phyloP scores from a whole-genome alignment of 805 yeast species.

The Lipomyces yamadae region DNA sequence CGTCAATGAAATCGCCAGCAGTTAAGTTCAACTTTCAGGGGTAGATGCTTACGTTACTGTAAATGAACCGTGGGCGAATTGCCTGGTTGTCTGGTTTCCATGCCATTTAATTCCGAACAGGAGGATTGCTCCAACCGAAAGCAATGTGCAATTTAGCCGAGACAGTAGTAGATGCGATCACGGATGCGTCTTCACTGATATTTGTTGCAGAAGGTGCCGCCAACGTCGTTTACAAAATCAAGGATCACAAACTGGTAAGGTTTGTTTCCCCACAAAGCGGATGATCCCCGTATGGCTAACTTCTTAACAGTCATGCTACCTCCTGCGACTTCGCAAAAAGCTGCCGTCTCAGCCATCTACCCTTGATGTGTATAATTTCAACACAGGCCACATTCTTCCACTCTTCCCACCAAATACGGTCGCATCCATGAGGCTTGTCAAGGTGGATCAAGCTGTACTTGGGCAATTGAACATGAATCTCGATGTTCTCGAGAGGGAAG shows the following conservation, averaged over 20 bases:
- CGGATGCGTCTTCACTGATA: slow-evolving; percentile 8
- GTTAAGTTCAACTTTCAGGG: too few relatives aligned
- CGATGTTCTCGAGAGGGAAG: slow-evolving; percentile 12
- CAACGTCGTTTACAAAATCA: slow-evolving; percentile 24
- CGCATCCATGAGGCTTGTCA: slow-evolving; percentile 20
- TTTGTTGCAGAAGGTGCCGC: slow-evolving; percentile 37
- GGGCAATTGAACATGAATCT: slow-evolving; percentile 20
- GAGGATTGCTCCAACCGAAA: too few relatives aligned
- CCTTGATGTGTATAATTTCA: slow-evolving; percentile 19
- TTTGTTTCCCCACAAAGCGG: neutral
- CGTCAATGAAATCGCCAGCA: too few relatives aligned
- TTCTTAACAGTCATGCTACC: slow-evolving; percentile 14
- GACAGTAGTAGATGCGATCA: neutral
- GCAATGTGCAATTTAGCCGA: neutral
- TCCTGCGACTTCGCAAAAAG: slow-evolving; percentile 29
- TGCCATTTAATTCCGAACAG: too few relatives aligned
- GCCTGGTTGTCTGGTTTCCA: too few relatives aligned
- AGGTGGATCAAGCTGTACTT: slow-evolving; percentile 13
- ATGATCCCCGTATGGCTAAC: neutral
- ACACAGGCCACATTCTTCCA: slow-evolving; percentile 18
- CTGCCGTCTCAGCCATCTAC: slow-evolving; percentile 29
- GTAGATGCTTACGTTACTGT: too few relatives aligned
- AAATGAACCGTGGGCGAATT: too few relatives aligned
- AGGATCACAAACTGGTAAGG: slow-evolving; percentile 16
- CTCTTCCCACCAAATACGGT: slow-evolving; percentile 20